Evolutionary conservation across 108 stramenopile genomes (phyloP).

Genomic region (Pelagomonas calceolata): DNA sequence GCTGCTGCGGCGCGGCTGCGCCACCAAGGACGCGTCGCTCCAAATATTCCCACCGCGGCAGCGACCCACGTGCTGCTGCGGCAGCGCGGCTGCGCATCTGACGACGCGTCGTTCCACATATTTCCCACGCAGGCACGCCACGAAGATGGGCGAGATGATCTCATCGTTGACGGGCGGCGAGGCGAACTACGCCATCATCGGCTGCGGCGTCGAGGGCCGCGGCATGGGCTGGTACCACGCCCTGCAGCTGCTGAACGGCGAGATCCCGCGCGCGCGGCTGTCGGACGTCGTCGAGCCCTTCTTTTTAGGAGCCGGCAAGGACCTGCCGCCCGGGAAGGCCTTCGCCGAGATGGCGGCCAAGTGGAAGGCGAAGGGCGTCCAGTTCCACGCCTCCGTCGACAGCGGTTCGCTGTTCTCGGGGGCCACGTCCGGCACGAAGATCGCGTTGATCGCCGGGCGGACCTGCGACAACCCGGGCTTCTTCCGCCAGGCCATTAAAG

Average conservation of each 20-base stretch:
- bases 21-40: too few relatives aligned
- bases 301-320: slow-evolving; percentile 66
- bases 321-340: slow-evolving; percentile 54
- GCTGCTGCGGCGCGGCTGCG: too few relatives aligned
- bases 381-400: slow-evolving; percentile 43
- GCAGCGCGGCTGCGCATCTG: too few relatives aligned
- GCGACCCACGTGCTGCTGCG: too few relatives aligned
- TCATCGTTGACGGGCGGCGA: background rate
- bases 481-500: slow-evolving; percentile 61
- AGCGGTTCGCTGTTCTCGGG: slow-evolving; percentile 14
- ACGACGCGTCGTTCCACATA: too few relatives aligned
- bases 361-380: slow-evolving; percentile 46
- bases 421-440: slow-evolving; percentile 29
- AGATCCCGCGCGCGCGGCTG: slow-evolving; percentile 55
- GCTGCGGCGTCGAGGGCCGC: slow-evolving; percentile 68
- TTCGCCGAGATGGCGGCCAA: slow-evolving; percentile 53
- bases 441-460: slow-evolving; percentile 68
- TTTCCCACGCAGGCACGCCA: too few relatives aligned
- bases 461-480: slow-evolving; percentile 76
- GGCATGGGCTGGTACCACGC: slow-evolving; percentile 83
- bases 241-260: slow-evolving; percentile 67
- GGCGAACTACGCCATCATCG: slow-evolving; percentile 50
- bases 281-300: slow-evolving; percentile 21
- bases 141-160: too few relatives aligned
- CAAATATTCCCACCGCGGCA: too few relatives aligned